A percentile compares a stretch with the other conserved stretches of the same genome.
phyloP scores from a whole-genome alignment of 2,329 filamentous ascomycete genomes.

The Neofusicoccum sp. region DNA sequence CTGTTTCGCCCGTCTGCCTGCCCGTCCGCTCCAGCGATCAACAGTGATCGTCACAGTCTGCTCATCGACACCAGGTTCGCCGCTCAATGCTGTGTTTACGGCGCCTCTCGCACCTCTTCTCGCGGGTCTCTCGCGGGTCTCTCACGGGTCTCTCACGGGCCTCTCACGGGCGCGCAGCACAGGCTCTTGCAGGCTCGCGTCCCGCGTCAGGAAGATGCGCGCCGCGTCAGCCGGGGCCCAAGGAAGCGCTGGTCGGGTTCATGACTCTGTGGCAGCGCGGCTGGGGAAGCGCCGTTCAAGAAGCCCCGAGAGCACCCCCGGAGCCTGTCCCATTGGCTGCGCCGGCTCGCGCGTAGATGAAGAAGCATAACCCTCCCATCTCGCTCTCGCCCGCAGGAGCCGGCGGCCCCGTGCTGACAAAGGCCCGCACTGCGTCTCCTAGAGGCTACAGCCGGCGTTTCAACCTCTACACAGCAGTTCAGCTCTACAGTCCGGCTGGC shows the following conservation, averaged over 20 bases:
- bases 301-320: background rate
- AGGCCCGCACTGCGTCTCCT: background rate
- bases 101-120: too few relatives aligned
- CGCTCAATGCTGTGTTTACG: background rate
- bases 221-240: background rate
- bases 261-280: background rate
- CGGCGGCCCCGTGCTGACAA: background rate
- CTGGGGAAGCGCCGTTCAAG: background rate
- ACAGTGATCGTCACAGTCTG: background rate
- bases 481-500: background rate
- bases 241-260: background rate
- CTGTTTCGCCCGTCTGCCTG: background rate
- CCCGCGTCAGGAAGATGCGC: background rate
- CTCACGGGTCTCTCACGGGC: too few relatives aligned
- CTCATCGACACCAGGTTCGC: background rate
- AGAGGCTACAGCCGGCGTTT: background rate
- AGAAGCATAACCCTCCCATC: background rate
- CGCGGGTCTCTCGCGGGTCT: too few relatives aligned
- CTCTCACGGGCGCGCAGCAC: background rate
- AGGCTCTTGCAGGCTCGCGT: background rate
- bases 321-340: background rate
- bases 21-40: background rate
- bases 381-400: background rate
- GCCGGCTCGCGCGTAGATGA: background rate
- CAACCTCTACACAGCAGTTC: background rate